Percentiles rank a stretch among this genome's conserved stretches.
These are phyloP conservation scores for Lentinula raphanica DNA, from an alignment of 768 basidiomycete genomes.

Conservation along the genomic window DNA sequence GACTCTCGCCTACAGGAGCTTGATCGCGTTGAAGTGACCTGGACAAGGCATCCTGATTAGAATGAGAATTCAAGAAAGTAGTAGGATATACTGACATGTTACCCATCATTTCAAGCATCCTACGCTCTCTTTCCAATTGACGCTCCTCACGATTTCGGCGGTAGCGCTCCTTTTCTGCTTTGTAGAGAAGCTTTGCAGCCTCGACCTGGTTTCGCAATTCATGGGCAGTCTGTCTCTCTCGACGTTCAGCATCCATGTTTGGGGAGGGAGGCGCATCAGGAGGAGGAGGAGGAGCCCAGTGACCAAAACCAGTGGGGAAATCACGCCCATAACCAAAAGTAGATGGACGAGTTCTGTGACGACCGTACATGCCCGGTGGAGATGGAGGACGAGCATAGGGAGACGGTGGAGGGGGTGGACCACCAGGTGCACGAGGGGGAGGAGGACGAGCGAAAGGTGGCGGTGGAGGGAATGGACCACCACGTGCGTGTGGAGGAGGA, in stretches of 20 bases:
- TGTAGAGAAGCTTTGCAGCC: conserved; percentile 62
- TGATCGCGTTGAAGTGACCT: conserved; percentile 6
- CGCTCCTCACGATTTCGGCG: conserved; percentile 51
- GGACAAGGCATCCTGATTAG: neutral
- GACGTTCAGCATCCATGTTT: neutral
- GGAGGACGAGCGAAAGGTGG: too few species aligned
- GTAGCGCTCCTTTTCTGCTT: conserved; percentile 65
- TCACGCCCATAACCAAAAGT: neutral
- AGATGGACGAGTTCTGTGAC: conserved; percentile 17
- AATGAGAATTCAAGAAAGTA: neutral
- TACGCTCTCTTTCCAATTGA: conserved; percentile 30
- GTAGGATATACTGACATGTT: neutral
- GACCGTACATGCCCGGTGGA: conserved; percentile 5
- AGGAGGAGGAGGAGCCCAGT: conserved; percentile 29
- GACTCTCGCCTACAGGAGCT: neutral
- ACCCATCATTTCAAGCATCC: conserved; percentile 9
- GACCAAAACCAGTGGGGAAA: neutral
- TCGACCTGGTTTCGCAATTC: conserved; percentile 43
- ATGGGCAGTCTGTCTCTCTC: conserved; percentile 7
- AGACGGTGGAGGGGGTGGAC: conserved; percentile 12
- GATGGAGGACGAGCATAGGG: conserved; percentile 10
- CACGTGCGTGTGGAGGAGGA: conserved; percentile 15
- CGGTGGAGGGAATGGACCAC: conserved; percentile 11
- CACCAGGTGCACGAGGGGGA: conserved; percentile 12
- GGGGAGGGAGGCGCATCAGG: conserved; percentile 22